phyloP scores from a whole-genome alignment of 1,284 basidiomycete species.

The Xerocomus nothofagi region DNA sequence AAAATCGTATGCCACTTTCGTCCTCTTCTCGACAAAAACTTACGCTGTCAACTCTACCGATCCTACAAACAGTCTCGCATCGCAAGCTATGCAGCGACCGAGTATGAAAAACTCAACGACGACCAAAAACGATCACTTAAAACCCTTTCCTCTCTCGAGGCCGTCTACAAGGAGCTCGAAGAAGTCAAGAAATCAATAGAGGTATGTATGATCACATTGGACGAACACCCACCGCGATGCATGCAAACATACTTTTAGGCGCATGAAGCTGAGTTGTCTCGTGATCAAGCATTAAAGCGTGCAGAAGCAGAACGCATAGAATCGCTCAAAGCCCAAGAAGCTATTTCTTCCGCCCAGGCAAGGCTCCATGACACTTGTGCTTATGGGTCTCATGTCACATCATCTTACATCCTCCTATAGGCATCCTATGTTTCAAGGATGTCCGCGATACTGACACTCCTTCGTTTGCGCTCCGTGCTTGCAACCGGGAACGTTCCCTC shows the following conservation, averaged over 20 bases:
- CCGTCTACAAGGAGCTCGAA: constrained; percentile 73
- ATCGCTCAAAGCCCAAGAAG: constrained; percentile 51
- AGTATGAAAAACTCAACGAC: constrained; percentile 74
- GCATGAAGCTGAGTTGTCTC: constrained; percentile 62
- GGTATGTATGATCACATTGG: constrained; percentile 51
- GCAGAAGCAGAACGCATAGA: constrained; percentile 56
- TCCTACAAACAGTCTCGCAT: constrained; percentile 61
- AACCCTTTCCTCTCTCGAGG: constrained; percentile 72
- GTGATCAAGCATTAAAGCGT: constrained; percentile 53
- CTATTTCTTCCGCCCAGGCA: constrained; percentile 63
- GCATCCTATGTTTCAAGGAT: constrained; percentile 35
- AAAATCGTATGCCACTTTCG: constrained; percentile 67
- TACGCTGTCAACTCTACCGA: constrained; percentile 10
- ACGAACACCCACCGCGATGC: not conserved
- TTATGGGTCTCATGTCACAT: not conserved
- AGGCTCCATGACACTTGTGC: constrained; percentile 6
- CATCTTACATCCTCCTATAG: constrained; percentile 7
- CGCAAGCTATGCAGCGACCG: constrained; percentile 63
- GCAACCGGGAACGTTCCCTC: constrained; percentile 46
- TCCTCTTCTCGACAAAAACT: constrained; percentile 4
- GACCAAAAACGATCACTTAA: constrained; percentile 77
- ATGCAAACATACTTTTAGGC: constrained; percentile 38
- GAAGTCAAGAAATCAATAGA: constrained; percentile 81
- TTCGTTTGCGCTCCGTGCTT: constrained; percentile 64
- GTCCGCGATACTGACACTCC: constrained; percentile 59